These are phyloP conservation scores for Crucibulum laeve DNA, from an alignment of 768 basidiomycete species.

Conservation along the genomic window DNA sequence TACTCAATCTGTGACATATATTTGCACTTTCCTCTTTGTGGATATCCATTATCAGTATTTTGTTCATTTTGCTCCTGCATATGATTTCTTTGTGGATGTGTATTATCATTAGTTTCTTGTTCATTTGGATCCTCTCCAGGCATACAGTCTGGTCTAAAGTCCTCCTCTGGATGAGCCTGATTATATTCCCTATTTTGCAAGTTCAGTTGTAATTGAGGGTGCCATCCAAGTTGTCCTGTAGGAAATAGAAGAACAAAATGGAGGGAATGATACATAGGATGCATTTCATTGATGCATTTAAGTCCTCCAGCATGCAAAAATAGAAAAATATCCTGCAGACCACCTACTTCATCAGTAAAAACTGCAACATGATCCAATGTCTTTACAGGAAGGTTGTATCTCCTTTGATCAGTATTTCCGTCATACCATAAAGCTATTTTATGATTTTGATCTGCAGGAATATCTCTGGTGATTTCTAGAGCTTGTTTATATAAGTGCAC, in stretches of 20 bases:
- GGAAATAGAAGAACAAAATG: conserved; percentile 44
- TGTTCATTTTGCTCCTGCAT: not conserved
- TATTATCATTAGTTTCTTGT: conserved; percentile 2
- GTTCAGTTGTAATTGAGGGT: not conserved
- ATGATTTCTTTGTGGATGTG: conserved; percentile 15
- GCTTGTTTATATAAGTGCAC: conserved; percentile 17
- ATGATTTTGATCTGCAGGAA: not conserved
- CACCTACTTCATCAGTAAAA: no score
- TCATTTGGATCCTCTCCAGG: not conserved
- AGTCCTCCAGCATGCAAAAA: no score
- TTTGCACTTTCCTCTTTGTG: not conserved
- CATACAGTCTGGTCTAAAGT: conserved; percentile 12
- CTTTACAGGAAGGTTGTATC: not conserved
- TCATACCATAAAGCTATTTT: conserved; percentile 5
- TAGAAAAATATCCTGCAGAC: no score
- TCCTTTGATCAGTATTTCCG: not conserved
- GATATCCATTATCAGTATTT: no score
- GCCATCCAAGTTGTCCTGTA: conserved; percentile 32
- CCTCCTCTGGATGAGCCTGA: not conserved
- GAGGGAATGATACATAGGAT: conserved; percentile 30
- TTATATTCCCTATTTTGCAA: conserved; percentile 6
- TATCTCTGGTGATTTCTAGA: conserved; percentile 11
- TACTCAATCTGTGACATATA: conserved; percentile 8
- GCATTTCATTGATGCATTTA: conserved; percentile 25
- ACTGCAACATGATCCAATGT: no score